Conservation (phyloP, 2,329 filamentous ascomycete species). For the Botrytis byssoidea region DNA sequence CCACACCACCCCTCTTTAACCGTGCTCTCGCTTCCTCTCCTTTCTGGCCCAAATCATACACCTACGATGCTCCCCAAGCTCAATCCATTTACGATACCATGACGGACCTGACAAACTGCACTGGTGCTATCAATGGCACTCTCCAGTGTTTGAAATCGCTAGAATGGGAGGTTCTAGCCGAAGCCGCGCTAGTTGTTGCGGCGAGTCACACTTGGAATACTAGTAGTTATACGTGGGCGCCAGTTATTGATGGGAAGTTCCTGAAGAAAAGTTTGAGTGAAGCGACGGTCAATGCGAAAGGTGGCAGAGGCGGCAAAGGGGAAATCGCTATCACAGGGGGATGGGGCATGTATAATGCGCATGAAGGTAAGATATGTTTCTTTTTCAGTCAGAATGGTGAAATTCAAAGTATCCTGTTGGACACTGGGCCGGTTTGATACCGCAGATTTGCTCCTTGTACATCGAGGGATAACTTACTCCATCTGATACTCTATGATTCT, state of each 20-base stretch:
- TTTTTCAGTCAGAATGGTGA: background rate
- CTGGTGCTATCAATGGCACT: constrained; percentile 41
- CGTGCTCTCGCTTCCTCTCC: constrained; percentile 53
- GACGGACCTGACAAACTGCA: constrained; percentile 44
- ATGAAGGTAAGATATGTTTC: constrained; percentile 43
- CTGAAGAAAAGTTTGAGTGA: constrained; percentile 48
- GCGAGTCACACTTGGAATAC: constrained; percentile 53
- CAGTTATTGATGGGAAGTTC: constrained; percentile 58
- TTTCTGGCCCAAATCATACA: constrained; percentile 55
- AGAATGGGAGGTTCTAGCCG: constrained; percentile 52
- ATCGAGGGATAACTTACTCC: too few relatives aligned
- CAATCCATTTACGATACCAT: constrained; percentile 49
- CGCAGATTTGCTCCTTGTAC: background rate
- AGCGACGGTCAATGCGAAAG: constrained; percentile 38
- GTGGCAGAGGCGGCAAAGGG: constrained; percentile 27
- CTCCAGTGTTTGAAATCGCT: constrained; percentile 54
- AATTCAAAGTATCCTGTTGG: background rate
- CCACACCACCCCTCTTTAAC: constrained; percentile 46
- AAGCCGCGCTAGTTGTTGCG: constrained; percentile 51
- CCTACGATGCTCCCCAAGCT: constrained; percentile 47
- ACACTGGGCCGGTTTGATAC: background rate
- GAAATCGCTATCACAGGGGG: constrained; percentile 47
- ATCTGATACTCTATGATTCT: too few relatives aligned
- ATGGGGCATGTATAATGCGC: constrained; percentile 59
- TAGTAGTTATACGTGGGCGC: constrained; percentile 58